A percentile compares a stretch with the other conserved stretches of the same genome.
phyloP scores from a whole-genome alignment of 169 alveolate species.

The Eimeria acervulina region DNA sequence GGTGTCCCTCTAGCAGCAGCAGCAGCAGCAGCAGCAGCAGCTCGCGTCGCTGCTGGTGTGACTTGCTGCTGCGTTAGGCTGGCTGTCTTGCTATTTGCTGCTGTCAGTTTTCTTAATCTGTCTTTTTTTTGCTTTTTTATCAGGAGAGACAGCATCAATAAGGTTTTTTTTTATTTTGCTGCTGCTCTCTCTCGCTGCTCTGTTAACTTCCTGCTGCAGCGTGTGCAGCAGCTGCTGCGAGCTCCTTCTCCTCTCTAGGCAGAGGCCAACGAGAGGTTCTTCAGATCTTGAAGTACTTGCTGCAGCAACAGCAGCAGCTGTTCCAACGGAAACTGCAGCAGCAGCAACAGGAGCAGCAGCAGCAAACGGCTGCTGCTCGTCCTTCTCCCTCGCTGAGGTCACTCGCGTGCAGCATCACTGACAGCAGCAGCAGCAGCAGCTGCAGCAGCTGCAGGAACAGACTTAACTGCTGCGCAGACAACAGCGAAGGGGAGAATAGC shows the following conservation, averaged over 20 bases:
- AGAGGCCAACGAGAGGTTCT: not conserved
- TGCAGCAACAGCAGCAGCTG: not conserved
- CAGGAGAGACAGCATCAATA: not conserved
- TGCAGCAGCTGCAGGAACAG: not conserved
- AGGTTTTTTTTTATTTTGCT: not conserved
- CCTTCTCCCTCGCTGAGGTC: too few species aligned
- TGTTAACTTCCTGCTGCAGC: not conserved
- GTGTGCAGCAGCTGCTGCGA: not conserved
- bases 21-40: conserved; percentile 22
- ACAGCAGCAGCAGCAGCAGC: conserved; percentile 30
- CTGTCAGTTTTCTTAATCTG: not conserved
- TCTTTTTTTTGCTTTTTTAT: not conserved
- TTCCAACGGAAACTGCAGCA: too few species aligned
- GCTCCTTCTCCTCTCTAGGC: not conserved
- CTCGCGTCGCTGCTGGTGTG: not conserved
- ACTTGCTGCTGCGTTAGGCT: not conserved
- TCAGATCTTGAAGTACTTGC: not conserved
- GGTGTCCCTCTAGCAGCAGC: not conserved
- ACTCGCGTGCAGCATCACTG: too few species aligned
- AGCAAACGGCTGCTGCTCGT: too few species aligned
- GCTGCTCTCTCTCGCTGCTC: not conserved
- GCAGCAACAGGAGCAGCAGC: too few species aligned
- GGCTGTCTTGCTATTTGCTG: not conserved
- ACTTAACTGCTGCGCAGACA: not conserved
- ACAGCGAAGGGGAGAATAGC: not conserved